Conservation (phyloP, 2,329 filamentous ascomycete genomes). For the Fusarium begoniae region DNA sequence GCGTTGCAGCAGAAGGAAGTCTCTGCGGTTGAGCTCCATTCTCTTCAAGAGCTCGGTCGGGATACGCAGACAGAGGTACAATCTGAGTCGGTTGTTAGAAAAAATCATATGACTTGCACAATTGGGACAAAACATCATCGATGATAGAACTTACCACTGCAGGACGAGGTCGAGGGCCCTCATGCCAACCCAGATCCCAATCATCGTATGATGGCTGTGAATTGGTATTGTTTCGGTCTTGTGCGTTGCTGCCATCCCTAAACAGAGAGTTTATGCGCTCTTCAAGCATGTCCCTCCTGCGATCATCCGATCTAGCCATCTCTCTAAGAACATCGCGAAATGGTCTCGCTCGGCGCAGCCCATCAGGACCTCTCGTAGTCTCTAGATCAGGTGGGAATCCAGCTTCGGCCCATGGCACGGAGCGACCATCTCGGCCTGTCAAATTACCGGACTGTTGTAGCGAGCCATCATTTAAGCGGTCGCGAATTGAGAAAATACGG, state of each 20-base stretch:
- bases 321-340: slow-evolving; percentile 42
- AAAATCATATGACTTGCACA: not conserved
- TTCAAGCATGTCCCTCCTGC: slow-evolving; percentile 41
- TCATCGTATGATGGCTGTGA: slow-evolving; percentile 4
- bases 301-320: slow-evolving; percentile 36
- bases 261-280: slow-evolving; percentile 43
- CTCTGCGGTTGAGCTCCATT: not conserved
- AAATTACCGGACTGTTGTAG: slow-evolving; percentile 5
- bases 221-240: slow-evolving; percentile 11
- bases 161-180: slow-evolving; percentile 33
- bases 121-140: not conserved
- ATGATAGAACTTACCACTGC: slow-evolving; percentile 34
- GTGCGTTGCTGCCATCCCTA: slow-evolving; percentile 24
- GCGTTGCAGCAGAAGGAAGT: not conserved
- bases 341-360: slow-evolving; percentile 18
- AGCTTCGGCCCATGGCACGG: slow-evolving; percentile 37
- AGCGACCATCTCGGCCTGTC: slow-evolving; percentile 21
- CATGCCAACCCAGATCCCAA: slow-evolving; percentile 41
- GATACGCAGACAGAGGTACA: not conserved
- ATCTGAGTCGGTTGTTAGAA: slow-evolving; percentile 22
- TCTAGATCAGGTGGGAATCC: slow-evolving; percentile 21
- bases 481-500: slow-evolving; percentile 42
- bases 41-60: not conserved
- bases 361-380: slow-evolving; percentile 11
- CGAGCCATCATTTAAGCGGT: slow-evolving; percentile 26